Base-by-base conservation (phyloP, 441 rosid species). In the Gossypium laxum region DNA sequence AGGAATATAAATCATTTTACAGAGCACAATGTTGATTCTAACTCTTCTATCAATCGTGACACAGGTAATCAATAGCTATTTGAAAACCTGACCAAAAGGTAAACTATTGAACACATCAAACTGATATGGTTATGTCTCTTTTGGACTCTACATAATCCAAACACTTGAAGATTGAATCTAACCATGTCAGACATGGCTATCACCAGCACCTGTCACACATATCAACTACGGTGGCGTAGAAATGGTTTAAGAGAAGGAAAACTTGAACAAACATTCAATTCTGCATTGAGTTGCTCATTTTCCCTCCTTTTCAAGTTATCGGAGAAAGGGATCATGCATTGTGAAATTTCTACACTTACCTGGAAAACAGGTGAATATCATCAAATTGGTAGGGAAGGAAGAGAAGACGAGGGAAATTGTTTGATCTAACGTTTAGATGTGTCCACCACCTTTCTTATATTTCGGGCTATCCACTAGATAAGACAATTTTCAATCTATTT, bases 361-460 rank as follows among this genome's bases (percentile, higher is more conserved):
- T 41, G 68, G 68, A 63, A 62, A 4, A 63, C 22, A n/a, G 52
- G n/a, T 63, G 30, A 41, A 63, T 12, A 64, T 41, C 30, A 12
- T 12, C 18, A 64, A 64, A 64, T 64, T 45, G 12, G 18, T 19
- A 19, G 52, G 52, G 22, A 41, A 19, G 30, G 30, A 12, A 64
- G 19, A 43, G 34, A 45, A 14, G 5, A 45, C 8, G 32, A 21
- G 28, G 5, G 10, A 21, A 64, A 64, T 45, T 43, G 34, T 21
- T 45, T 43, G 17, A 64, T 43, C 69, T 21, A 64, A 43, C 12
- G 18, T 2, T 4, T 64, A 64, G 24, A 12, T 34, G 24, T 34
- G 22, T 38, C 28, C 67, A 62, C 28, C 50, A 12, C 52, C 24
- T 43, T 43, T 12, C 68, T 41, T 19, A 63, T 19, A 19, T 12